Percentiles rank a stretch among this genome's conserved stretches.
Evolutionary conservation across 208 protist genomes (phyloP).

Genomic region (Trypanosoma cruzi): DNA sequence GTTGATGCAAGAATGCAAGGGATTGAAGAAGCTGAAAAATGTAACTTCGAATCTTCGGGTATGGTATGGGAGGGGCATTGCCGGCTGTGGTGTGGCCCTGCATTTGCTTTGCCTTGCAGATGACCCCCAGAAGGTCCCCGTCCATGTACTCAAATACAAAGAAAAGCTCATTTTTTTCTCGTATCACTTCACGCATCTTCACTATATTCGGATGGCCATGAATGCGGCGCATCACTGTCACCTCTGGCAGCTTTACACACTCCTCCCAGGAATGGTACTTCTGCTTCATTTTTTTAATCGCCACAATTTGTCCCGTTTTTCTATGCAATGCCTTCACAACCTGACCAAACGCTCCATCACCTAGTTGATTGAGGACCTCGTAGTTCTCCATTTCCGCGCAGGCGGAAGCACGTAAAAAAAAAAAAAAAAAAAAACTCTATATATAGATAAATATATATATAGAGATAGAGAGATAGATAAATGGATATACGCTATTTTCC

Average conservation of each 20-base stretch:
- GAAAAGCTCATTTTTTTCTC: slow-evolving; percentile 96
- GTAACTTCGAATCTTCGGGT: slow-evolving; percentile 89
- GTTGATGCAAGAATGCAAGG: slow-evolving; percentile 96
- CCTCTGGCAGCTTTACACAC: slow-evolving; percentile 95
- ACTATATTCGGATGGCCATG: slow-evolving; percentile 97
- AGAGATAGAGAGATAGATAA: slow-evolving; percentile 5
- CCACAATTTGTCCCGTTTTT: slow-evolving; percentile 94
- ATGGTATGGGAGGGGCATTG: slow-evolving; percentile 64
- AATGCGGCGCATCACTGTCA: slow-evolving; percentile 93
- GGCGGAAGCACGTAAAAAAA: slow-evolving; percentile 22
- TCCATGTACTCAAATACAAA: slow-evolving; percentile 99
- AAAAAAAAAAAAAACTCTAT: slow-evolving; percentile 27
- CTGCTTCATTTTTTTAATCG: slow-evolving; percentile 99
- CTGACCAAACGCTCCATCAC: slow-evolving; percentile 97
- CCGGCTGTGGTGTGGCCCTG: slow-evolving; percentile 26
- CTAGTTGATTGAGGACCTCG: slow-evolving; percentile 92
- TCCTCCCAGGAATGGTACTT: slow-evolving; percentile 98
- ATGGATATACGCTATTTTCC: slow-evolving; percentile 9
- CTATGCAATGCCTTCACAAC: slow-evolving; percentile 94
- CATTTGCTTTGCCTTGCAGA: slow-evolving; percentile 92
- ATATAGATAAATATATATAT: slow-evolving; percentile 15
- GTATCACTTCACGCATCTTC: slow-evolving; percentile 96
- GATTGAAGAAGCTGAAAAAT: slow-evolving; percentile 94
- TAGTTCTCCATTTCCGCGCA: slow-evolving; percentile 92
- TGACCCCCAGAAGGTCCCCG: slow-evolving; percentile 93